Percentiles rank a stretch among this genome's conserved stretches.
Conservation (phyloP, 306 rosid genomes). For the Lathyrus sativus region DNA sequence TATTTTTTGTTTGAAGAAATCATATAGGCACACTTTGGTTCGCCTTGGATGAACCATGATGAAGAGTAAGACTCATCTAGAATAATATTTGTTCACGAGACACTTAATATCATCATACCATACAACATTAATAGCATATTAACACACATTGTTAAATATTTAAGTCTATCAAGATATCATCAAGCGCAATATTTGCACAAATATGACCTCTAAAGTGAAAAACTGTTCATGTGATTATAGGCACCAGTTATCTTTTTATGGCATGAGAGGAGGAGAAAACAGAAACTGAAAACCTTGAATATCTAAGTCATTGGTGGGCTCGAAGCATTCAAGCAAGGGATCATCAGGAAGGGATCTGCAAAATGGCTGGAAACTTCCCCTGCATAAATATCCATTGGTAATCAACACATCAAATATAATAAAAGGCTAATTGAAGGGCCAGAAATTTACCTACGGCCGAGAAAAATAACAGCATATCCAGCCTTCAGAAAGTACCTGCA, state of each 20-base stretch:
- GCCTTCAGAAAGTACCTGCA: slow-evolving; percentile 85
- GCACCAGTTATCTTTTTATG: slow-evolving; percentile 9
- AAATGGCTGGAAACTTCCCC: slow-evolving; percentile 91
- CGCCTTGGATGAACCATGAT: slow-evolving; percentile 8
- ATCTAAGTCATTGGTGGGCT: slow-evolving; percentile 47
- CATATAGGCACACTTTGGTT: slow-evolving; percentile 1
- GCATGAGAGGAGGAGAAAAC: background rate
- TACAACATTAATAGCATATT: slow-evolving; percentile 14
- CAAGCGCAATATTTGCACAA: background rate
- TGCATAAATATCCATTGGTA: slow-evolving; percentile 39
- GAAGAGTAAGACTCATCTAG: slow-evolving; percentile 17
- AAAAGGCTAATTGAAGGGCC: background rate
- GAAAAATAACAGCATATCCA: slow-evolving; percentile 91
- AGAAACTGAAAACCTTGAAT: slow-evolving; percentile 60
- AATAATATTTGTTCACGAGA: slow-evolving; percentile 5
- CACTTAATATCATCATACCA: slow-evolving; percentile 7
- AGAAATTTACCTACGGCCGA: slow-evolving; percentile 61
- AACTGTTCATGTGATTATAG: background rate
- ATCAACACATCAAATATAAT: slow-evolving; percentile 19
- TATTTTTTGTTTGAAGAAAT: background rate
- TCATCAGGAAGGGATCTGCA: slow-evolving; percentile 87
- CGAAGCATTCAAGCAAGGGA: slow-evolving; percentile 87
- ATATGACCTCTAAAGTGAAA: slow-evolving; percentile 5
- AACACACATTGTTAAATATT: slow-evolving; percentile 11
- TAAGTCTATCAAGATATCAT: slow-evolving; percentile 1